These are phyloP conservation scores for Gymnopilus junonius DNA, from an alignment of 768 basidiomycete genomes.

Conservation along the genomic window DNA sequence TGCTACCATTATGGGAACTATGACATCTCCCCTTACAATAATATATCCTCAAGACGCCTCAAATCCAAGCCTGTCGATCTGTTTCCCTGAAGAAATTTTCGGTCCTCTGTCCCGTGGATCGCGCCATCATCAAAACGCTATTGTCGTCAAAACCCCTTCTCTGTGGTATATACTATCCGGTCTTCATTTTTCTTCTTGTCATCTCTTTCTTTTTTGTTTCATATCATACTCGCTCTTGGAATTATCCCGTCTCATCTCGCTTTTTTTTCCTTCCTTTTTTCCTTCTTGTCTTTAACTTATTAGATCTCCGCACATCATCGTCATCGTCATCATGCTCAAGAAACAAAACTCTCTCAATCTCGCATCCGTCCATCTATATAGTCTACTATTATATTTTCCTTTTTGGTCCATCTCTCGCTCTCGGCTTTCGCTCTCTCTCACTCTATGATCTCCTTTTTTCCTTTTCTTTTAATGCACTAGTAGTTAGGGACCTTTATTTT, in stretches of 20 bases:
- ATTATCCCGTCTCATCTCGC: not conserved
- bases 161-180: not conserved
- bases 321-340: not conserved
- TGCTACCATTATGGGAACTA: not conserved
- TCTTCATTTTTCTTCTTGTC: not conserved
- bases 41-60: not conserved
- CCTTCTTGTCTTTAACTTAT: not conserved
- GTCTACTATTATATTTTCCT: not conserved
- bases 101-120: no score
- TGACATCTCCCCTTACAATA: not conserved
- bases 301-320: no score
- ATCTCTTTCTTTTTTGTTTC: not conserved
- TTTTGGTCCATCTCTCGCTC: not conserved
- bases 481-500: not conserved
- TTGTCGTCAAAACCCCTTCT: not conserved
- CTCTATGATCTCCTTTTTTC: constrained; percentile 6
- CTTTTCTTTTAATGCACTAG: constrained; percentile 1
- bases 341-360: no score
- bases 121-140: not conserved
- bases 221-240: not conserved
- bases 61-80: not conserved
- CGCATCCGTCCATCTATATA: constrained; percentile 1
- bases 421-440: not conserved
- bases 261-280: not conserved
- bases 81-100: not conserved